Evolutionary conservation across 2,329 filamentous ascomycete genomes (phyloP), one percentile per base, ranked within the genome.

Genomic region (Phialemoniopsis sp.): DNA sequence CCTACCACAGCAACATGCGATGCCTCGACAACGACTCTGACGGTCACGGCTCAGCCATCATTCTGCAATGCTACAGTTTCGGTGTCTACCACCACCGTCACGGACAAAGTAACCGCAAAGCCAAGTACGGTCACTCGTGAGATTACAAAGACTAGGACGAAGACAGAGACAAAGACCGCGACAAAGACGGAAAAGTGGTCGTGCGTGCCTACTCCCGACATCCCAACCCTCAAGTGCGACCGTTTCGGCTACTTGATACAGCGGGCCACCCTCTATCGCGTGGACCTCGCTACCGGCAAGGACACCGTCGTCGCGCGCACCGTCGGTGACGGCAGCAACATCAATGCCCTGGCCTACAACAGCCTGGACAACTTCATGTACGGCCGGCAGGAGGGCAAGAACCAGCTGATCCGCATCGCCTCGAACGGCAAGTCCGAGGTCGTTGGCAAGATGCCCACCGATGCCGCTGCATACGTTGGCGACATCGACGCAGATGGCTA

Each of bases 321-420:
- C 14, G 29, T 42, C 3, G 42, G 40, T 32, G 39, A 39, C 32
- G 18, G 42, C 29, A 15, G 14, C 9, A 14, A 16, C 13, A 36
- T 49, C 36, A 47, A 47, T 21, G 46, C 40, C 10, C 37, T 49
- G n/a, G 46, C 39, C 1, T 49, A 47, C 40, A 48, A 46, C 21
- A 31, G 44, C n/a, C 28, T 40, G 8, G 46, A 51, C 37, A 47
- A 47, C 36, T 46, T 34, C 35, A 39, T 51, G 12, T 51, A 51
- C 38, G 46, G 36, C 16, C 34, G 33, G 13, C 36, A 35, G 14
- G 35, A 37, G 13, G 31, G 17, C 33, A 26, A 26, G 16, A 37
- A 40, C 29, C 18, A 34, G n/a, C 35, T 44, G n/a, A 31, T 49
- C 18, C 46, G 46, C 19, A 49, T 49, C 32, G 29, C 15, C 13